Evolutionary conservation across 2,329 filamentous ascomycete genomes (phyloP), one percentile per base, ranked within the genome.

Genomic region (Sarocladium strictum): DNA sequence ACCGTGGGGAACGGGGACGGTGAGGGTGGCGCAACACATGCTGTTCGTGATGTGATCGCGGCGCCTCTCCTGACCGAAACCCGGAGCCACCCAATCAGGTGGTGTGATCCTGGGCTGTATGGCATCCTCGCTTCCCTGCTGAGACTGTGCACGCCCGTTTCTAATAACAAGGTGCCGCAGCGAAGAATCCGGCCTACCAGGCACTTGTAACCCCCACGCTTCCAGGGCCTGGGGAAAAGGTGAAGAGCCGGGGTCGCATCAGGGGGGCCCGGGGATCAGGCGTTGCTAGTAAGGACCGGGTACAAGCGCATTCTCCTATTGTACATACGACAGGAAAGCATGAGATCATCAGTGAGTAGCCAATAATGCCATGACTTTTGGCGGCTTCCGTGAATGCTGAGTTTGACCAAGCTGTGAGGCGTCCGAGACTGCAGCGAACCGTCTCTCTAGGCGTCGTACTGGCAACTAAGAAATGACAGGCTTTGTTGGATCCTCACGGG

Each of bases 171-270:
- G 24, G 23, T 10, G 37, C 10, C 10, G 7, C 7, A 6, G 37
- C 6, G 12, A 27, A 17, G n/a, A n/a, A 23, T n/a, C 43, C 21
- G 12, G 43, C 5, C 14, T 23, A 27, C 5, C 12, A 29, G 43
- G 29, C 43, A 29, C 12, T 47, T 7, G 40, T 43, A 27, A 51
- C 47, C 47, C 47, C 47, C 27, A 51, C 47, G 47, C 47, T 47
- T 4, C n/a, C 47, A 51, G 26, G 14, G 23, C 9, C 43, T 27
- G 43, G 43, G 23, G 26, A 15, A 51, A 27, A 21, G 5, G 40
- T 10, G 43, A 29, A 29, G 23, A 49, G 19, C 26, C 23, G 26
- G 43, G 43, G 26, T 17, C 21, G 17, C 5, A n/a, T 32, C 43
- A 24, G 43, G 43, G 23, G 43, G 24, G 23, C 26, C 43, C 40